Evolutionary conservation across 1,284 basidiomycete species (phyloP).

Genomic region (Hemileccinum hortonii): DNA sequence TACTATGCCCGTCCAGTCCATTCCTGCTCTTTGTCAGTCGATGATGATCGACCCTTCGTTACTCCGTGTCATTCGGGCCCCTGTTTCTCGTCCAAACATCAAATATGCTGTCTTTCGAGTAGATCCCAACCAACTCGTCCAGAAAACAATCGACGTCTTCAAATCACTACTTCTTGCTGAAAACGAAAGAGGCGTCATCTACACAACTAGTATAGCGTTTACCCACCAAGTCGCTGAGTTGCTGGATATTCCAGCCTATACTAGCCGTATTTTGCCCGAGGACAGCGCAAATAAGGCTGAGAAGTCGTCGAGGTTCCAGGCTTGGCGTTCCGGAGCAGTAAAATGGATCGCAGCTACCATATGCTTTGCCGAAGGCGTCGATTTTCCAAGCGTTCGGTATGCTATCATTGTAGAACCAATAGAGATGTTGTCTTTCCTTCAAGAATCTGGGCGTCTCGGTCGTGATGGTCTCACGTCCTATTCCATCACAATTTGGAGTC

Average conservation of each 20-base stretch:
- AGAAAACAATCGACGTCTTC: neutral
- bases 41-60: constrained; percentile 5
- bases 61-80: neutral
- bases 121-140: neutral
- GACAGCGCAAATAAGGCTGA: neutral
- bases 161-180: neutral
- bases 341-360: constrained; percentile 1
- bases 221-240: neutral
- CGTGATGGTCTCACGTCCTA: neutral
- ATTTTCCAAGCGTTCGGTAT: constrained; percentile 1
- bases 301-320: neutral
- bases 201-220: neutral
- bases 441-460: constrained; percentile 4
- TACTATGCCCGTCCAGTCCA: constrained; percentile 10
- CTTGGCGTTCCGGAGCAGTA: neutral
- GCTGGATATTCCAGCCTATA: neutral
- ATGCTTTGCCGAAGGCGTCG: constrained; percentile 1
- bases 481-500: neutral
- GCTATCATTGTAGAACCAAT: neutral
- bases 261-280: neutral
- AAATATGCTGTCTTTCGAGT: no score
- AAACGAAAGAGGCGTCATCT: constrained; percentile 2
- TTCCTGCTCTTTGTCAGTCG: neutral
- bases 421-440: constrained; percentile 6
- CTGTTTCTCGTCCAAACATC: neutral